Conservation (phyloP, 169 alveolate genomes). For the Plasmodium ovale region DNA sequence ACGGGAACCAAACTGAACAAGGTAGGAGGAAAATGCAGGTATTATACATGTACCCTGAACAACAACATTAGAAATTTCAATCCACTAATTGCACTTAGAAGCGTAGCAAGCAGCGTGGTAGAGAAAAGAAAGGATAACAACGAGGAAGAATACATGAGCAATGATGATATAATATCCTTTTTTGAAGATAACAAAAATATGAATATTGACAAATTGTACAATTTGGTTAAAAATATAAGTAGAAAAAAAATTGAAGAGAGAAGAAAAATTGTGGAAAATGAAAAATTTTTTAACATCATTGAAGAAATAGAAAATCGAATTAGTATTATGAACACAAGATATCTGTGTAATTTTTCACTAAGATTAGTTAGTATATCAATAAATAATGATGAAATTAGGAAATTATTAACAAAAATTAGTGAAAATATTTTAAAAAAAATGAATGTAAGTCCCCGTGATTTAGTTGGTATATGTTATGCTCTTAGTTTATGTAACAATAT, state of each 20-base stretch:
- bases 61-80: too few species aligned
- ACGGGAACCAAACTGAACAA: not conserved
- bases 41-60: too few species aligned
- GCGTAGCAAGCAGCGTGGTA: constrained; percentile 12
- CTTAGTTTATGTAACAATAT: constrained; percentile 72
- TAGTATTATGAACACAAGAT: constrained; percentile 70
- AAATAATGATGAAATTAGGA: constrained; percentile 69
- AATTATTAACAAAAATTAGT: constrained; percentile 68
- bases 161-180: constrained; percentile 57
- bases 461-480: constrained; percentile 74
- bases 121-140: constrained; percentile 10
- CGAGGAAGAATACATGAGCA: constrained; percentile 59
- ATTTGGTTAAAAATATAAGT: constrained; percentile 66
- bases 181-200: constrained; percentile 74
- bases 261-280: constrained; percentile 60
- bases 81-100: too few species aligned
- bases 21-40: not conserved
- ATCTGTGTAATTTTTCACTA: constrained; percentile 63
- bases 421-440: constrained; percentile 60
- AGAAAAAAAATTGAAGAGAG: constrained; percentile 67
- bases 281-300: constrained; percentile 43
- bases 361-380: constrained; percentile 66
- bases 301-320: constrained; percentile 76
- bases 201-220: constrained; percentile 74
- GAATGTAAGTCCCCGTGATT: constrained; percentile 74